Conservation (phyloP, 495 filamentous ascomycete genomes). For the Annulohypoxylon maeteangense region DNA sequence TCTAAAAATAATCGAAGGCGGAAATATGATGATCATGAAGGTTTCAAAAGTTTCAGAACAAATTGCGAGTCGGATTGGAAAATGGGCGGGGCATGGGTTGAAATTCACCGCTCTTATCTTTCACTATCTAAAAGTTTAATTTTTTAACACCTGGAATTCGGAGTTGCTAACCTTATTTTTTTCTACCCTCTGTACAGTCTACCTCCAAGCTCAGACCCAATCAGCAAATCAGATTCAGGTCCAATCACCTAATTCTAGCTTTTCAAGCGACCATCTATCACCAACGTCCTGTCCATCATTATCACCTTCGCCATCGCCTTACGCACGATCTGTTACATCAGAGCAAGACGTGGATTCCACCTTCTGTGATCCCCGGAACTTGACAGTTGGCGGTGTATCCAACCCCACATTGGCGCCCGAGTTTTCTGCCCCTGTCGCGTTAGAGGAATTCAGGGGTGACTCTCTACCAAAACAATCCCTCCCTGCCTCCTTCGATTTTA, state of each 20-base stretch:
- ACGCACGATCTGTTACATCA: slow-evolving; percentile 73
- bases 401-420: slow-evolving; percentile 67
- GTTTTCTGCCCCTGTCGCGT: slow-evolving; percentile 64
- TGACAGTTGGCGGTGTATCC: slow-evolving; percentile 75
- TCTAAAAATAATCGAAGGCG: slow-evolving; percentile 22
- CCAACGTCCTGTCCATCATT: slow-evolving; percentile 82
- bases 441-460: slow-evolving; percentile 78
- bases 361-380: slow-evolving; percentile 93
- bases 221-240: slow-evolving; percentile 31
- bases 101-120: slow-evolving; percentile 45
- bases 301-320: slow-evolving; percentile 81
- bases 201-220: slow-evolving; percentile 70
- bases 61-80: neutral
- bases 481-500: slow-evolving; percentile 64
- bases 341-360: slow-evolving; percentile 71
- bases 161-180: slow-evolving; percentile 51
- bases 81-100: slow-evolving; percentile 26
- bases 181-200: slow-evolving; percentile 66
- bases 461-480: slow-evolving; percentile 56
- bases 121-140: slow-evolving; percentile 31
- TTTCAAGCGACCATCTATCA: slow-evolving; percentile 77
- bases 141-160: slow-evolving; percentile 9
- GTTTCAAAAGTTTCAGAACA: neutral
- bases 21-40: slow-evolving; percentile 1
- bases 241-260: slow-evolving; percentile 71